Conservation (phyloP, 1,139 yeast genomes). For the Blastobotrys illinoisensis region DNA sequence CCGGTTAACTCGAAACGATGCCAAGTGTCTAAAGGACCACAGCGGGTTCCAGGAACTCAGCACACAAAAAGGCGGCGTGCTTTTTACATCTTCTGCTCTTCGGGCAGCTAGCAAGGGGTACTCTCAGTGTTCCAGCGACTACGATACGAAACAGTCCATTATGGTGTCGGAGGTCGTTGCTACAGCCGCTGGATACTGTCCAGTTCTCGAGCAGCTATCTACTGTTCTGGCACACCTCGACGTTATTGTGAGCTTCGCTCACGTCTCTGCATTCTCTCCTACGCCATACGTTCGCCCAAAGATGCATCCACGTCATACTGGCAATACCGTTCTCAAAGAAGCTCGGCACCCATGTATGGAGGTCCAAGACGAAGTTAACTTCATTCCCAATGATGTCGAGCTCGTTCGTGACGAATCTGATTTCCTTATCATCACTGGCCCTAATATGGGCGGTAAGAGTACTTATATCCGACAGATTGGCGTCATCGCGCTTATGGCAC, state of each 20-base stretch:
- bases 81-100: constrained; percentile 68
- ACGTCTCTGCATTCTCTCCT: constrained; percentile 78
- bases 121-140: constrained; percentile 54
- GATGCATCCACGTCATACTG: constrained; percentile 47
- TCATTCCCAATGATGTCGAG: constrained; percentile 79
- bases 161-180: constrained; percentile 77
- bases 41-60: constrained; percentile 67
- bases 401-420: constrained; percentile 49
- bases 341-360: constrained; percentile 95
- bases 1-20: constrained; percentile 85
- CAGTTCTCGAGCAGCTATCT: constrained; percentile 65
- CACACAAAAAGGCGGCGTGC: constrained; percentile 92
- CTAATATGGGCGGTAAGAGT: constrained; percentile 98
- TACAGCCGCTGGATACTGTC: constrained; percentile 74
- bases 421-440: constrained; percentile 87
- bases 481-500: constrained; percentile 82
- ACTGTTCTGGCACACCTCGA: constrained; percentile 67
- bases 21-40: constrained; percentile 63
- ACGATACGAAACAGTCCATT: constrained; percentile 66
- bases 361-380: constrained; percentile 79
- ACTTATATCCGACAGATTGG: constrained; percentile 92
- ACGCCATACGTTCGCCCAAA: constrained; percentile 72
- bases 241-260: constrained; percentile 80
- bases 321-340: constrained; percentile 54
- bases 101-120: constrained; percentile 56